Base-by-base conservation (phyloP, 305 asterid species). In the Solanum chacoense region DNA sequence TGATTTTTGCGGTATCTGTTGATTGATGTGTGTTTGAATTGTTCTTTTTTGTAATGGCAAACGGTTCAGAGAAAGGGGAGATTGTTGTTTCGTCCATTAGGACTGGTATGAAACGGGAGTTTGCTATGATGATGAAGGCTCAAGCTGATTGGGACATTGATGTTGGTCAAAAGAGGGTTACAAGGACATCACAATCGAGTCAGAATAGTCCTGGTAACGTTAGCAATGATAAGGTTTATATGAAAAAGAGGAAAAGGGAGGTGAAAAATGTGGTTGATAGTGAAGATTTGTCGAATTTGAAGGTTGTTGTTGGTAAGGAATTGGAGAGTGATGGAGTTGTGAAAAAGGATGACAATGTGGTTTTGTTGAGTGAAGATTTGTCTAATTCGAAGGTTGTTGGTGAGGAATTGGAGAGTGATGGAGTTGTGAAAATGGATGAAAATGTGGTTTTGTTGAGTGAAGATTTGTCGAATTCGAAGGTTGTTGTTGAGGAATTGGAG, bases 41-140 rank as follows among this genome's bases (percentile, higher is more conserved):
- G 29, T 67, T 24, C 55, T 9, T 42, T n/a, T 73, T 73, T 90
- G 67, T 88, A 90, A 91, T 92, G 93, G 93, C 90, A 55, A 89
- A 94, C 91, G 95, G 90, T 89, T 88, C 89, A 90, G 96, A 92
- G 85, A 37, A 91, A 65, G 92, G 88, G n/a, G 96, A 95, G 80
- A 86, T 88, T 75, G 92, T 92, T 90, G 94, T 93, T 86, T 90
- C 97, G 22, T 90, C 96, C 36, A 91, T 97, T 67, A 92, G 98
- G 87, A 26, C 93, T 50, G 98, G 99, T 35, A 92, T 95, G 97
- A 97, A 97, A 90, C 94, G 99, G 85, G 99, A 97, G 91, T 97
- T 94, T 88, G 94, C 94, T 8, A 90, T 93, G 94, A 90, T 94
- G 95, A 93, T 97, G 98, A 96, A 93, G 95, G 91, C 95, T 4